Evolutionary conservation across 805 yeast species (phyloP).

Genomic region (Schwanniomyces yamadae): DNA sequence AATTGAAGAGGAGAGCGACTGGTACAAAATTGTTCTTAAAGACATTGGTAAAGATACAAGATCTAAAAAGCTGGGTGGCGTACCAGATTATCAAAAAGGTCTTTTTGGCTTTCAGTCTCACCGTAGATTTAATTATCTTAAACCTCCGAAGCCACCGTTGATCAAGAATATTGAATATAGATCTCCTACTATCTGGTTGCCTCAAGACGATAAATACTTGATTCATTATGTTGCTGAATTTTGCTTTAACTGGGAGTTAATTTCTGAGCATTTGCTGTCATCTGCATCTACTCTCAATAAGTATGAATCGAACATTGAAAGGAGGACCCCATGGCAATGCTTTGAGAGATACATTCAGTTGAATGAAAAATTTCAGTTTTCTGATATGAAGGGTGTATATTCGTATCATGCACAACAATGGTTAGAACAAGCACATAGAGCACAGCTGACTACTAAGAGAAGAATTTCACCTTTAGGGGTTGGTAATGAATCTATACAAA

Average conservation of each 20-base stretch:
- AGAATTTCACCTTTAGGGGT: slow-evolving; percentile 91
- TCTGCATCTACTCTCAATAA: slow-evolving; percentile 56
- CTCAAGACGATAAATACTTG: slow-evolving; percentile 83
- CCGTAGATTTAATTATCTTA: slow-evolving; percentile 60
- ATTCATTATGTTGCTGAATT: slow-evolving; percentile 81
- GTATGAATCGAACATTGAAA: slow-evolving; percentile 83
- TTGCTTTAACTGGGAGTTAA: slow-evolving; percentile 90
- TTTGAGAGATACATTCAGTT: slow-evolving; percentile 94
- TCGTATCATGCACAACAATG: slow-evolving; percentile 84
- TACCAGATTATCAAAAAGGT: slow-evolving; percentile 53
- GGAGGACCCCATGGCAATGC: slow-evolving; percentile 98
- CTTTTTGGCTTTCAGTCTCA: slow-evolving; percentile 51
- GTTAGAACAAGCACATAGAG: slow-evolving; percentile 87
- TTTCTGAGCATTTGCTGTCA: slow-evolving; percentile 74
- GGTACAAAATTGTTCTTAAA: slow-evolving; percentile 57
- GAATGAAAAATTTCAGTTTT: slow-evolving; percentile 81
- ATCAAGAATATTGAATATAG: slow-evolving; percentile 75
- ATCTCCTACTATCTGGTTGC: slow-evolving; percentile 94
- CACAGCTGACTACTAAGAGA: slow-evolving; percentile 83
- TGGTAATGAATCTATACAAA: slow-evolving; percentile 86
- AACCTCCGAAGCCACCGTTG: slow-evolving; percentile 92
- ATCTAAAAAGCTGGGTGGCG: slow-evolving; percentile 12
- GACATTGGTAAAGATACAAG: slow-evolving; percentile 21
- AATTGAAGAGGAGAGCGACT: slow-evolving; percentile 59
- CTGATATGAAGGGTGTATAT: slow-evolving; percentile 84